Evolutionary conservation across 495 filamentous ascomycete species (phyloP).

Genomic region (Podospora anserina): DNA sequence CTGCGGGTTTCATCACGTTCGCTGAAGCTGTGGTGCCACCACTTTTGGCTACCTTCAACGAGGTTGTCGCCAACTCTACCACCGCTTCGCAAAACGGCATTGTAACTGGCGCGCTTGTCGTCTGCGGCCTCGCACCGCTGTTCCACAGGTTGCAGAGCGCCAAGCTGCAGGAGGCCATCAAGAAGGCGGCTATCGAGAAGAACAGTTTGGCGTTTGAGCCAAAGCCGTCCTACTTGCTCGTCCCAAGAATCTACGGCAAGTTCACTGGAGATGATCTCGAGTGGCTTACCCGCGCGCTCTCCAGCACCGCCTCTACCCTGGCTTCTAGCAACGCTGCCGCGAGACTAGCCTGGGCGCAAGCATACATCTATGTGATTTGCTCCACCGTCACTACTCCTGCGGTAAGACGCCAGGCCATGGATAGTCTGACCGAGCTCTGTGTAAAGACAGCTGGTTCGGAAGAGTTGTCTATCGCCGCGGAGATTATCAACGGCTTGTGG

Average conservation of each 20-base stretch:
- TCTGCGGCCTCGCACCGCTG: constrained; percentile 59
- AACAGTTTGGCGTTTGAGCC: constrained; percentile 62
- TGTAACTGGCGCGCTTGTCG: constrained; percentile 68
- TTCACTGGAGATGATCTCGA: constrained; percentile 68
- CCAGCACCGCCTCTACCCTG: constrained; percentile 52
- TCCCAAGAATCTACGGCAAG: constrained; percentile 78
- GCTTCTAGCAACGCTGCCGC: constrained; percentile 28
- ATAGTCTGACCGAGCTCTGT: constrained; percentile 59
- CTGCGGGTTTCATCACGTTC: constrained; percentile 51
- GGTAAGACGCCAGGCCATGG: constrained; percentile 57
- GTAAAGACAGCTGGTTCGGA: constrained; percentile 43
- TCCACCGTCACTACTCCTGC: constrained; percentile 54
- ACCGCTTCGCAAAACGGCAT: constrained; percentile 73
- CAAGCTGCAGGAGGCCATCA: constrained; percentile 44
- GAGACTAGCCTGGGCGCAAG: constrained; percentile 69
- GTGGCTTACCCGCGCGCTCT: constrained; percentile 72
- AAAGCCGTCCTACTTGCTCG: constrained; percentile 83
- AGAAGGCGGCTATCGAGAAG: constrained; percentile 58
- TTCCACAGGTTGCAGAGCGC: constrained; percentile 41
- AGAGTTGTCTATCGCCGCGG: constrained; percentile 44
- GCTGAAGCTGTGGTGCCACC: constrained; percentile 59
- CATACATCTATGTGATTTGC: constrained; percentile 74
- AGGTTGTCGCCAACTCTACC: constrained; percentile 71
- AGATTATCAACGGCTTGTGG: constrained; percentile 73
- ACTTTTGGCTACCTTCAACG: constrained; percentile 69